Conservation (phyloP, 2,329 filamentous ascomycete species). For the Monosporascus sp. region DNA sequence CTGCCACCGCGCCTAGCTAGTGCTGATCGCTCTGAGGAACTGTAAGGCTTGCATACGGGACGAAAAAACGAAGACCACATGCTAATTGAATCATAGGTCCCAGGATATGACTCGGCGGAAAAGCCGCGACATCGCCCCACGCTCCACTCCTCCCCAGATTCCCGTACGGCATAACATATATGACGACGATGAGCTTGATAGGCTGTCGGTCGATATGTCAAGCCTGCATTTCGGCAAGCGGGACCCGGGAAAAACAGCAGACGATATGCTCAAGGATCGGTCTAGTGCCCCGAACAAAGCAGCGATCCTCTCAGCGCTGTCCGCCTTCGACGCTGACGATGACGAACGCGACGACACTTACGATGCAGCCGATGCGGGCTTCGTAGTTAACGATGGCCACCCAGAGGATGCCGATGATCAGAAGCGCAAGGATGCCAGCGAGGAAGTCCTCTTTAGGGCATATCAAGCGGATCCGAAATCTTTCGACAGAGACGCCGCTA, state of each 20-base stretch:
- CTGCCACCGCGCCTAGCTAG: slow-evolving; percentile 62
- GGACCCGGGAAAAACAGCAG: slow-evolving; percentile 59
- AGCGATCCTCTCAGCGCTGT: slow-evolving; percentile 81
- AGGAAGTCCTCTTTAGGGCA: slow-evolving; percentile 67
- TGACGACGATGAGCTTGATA: slow-evolving; percentile 75
- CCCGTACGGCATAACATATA: slow-evolving; percentile 67
- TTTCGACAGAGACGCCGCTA: slow-evolving; percentile 68
- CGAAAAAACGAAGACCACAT: not conserved
- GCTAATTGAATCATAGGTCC: slow-evolving; percentile 14
- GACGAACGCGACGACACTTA: slow-evolving; percentile 98
- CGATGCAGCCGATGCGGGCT: slow-evolving; percentile 85
- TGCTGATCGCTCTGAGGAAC: slow-evolving; percentile 58
- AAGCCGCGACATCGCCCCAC: slow-evolving; percentile 47
- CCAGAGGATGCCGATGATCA: slow-evolving; percentile 46
- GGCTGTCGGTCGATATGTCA: slow-evolving; percentile 59
- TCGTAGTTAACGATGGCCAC: slow-evolving; percentile 69
- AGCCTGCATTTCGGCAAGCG: slow-evolving; percentile 76
- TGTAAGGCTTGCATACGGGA: slow-evolving; percentile 38
- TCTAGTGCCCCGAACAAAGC: slow-evolving; percentile 68
- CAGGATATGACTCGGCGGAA: slow-evolving; percentile 23
- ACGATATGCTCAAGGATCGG: slow-evolving; percentile 63
- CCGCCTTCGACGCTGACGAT: slow-evolving; percentile 86
- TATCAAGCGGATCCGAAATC: slow-evolving; percentile 60
- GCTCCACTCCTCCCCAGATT: slow-evolving; percentile 51
- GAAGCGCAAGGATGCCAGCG: slow-evolving; percentile 46